These are phyloP conservation scores for Pharnaceum exiguum DNA, from an alignment of 148 eudicot species.

Conservation along the genomic window DNA sequence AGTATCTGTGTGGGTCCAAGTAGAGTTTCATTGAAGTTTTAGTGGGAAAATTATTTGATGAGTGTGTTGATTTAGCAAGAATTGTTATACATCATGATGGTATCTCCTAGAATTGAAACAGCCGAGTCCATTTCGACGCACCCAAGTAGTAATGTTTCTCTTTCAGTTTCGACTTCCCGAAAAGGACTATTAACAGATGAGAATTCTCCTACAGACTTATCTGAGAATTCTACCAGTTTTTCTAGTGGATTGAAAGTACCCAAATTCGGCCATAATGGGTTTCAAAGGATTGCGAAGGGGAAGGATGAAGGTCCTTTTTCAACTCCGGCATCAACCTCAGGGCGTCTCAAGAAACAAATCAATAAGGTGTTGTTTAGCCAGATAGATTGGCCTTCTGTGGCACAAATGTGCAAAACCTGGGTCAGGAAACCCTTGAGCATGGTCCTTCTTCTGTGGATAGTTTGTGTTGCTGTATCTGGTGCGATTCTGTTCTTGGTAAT, in stretches of 20 bases:
- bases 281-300: constrained; percentile 40
- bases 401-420: constrained; percentile 53
- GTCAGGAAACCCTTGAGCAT: constrained; percentile 68
- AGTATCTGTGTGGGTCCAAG: neutral
- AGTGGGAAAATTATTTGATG: neutral
- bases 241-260: constrained; percentile 42
- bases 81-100: constrained; percentile 18
- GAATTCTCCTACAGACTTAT: constrained; percentile 13
- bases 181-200: constrained; percentile 46
- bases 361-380: constrained; percentile 31
- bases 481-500: constrained; percentile 77
- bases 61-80: neutral
- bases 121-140: constrained; percentile 7
- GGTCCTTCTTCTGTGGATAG: constrained; percentile 66
- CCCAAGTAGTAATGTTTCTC: constrained; percentile 27
- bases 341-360: constrained; percentile 41
- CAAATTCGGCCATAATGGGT: constrained; percentile 36
- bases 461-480: constrained; percentile 74
- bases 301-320: constrained; percentile 39
- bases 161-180: constrained; percentile 51
- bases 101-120: constrained; percentile 28
- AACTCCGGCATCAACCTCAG: constrained; percentile 40
- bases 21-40: neutral
- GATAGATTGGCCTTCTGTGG: constrained; percentile 52
- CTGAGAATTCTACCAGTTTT: constrained; percentile 14